Evolutionary conservation across 352 stramenopile genomes (phyloP).

Genomic region (Globisporangium cystogenes): DNA sequence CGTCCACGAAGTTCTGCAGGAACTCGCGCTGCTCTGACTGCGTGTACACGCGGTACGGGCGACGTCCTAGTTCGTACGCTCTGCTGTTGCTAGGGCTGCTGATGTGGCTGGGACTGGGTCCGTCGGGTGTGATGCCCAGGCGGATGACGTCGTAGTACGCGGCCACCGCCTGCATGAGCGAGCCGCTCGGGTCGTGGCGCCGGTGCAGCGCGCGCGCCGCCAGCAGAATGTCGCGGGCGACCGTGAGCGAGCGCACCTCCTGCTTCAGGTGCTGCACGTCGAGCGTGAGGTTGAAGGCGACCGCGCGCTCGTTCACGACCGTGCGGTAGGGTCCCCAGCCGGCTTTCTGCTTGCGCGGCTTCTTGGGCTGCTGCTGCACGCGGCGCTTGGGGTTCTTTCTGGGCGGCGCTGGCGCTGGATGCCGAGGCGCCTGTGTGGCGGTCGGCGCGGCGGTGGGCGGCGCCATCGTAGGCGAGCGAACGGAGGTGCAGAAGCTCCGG

Average conservation of each 20-base stretch:
- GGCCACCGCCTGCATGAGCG: slow-evolving; percentile 4
- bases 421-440: too few relatives aligned
- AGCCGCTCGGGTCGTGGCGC: slow-evolving; percentile 6
- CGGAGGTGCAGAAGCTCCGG: too few relatives aligned
- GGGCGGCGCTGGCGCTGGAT: neutral
- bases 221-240: slow-evolving; percentile 13
- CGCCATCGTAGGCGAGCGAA: neutral
- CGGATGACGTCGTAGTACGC: slow-evolving; percentile 11
- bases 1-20: slow-evolving; percentile 19
- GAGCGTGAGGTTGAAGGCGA: slow-evolving; percentile 22
- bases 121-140: slow-evolving; percentile 4
- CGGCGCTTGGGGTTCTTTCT: neutral
- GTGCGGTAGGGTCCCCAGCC: slow-evolving; percentile 8
- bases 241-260: slow-evolving; percentile 22
- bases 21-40: slow-evolving; percentile 13
- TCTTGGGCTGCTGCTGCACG: slow-evolving; percentile 1
- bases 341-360: slow-evolving; percentile 2
- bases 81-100: neutral
- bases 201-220: slow-evolving; percentile 3
- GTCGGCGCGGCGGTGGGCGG: neutral
- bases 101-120: neutral
- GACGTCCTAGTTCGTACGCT: neutral
- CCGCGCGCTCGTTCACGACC: slow-evolving; percentile 16
- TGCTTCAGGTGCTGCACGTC: slow-evolving; percentile 26
- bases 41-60: neutral